Conservation (phyloP, 2,329 filamentous ascomycete genomes). For the Colletotrichum nymphaeae region DNA sequence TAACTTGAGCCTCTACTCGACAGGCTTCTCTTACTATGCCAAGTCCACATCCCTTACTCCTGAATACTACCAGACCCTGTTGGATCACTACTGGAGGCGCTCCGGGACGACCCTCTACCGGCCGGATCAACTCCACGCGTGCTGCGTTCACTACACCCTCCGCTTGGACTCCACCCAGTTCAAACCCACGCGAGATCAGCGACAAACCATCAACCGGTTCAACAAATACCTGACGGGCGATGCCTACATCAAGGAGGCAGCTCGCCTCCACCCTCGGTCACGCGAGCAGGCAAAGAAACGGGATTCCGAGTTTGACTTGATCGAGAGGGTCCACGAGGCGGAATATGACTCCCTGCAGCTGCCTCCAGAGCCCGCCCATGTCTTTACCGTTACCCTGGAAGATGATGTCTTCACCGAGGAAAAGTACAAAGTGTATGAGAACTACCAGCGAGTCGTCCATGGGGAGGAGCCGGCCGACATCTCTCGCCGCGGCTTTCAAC, state of each 20-base stretch:
- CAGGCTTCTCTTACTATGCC: conserved; percentile 81
- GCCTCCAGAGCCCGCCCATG: conserved; percentile 74
- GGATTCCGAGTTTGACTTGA: conserved; percentile 75
- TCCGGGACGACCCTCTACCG: conserved; percentile 80
- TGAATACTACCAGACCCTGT: conserved; percentile 75
- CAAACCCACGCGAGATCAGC: conserved; percentile 76
- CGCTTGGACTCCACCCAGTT: conserved; percentile 75
- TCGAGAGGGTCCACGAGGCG: conserved; percentile 75
- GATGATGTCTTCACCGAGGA: conserved; percentile 78
- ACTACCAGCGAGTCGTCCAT: conserved; percentile 82
- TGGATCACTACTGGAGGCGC: conserved; percentile 83
- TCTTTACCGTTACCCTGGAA: conserved; percentile 77
- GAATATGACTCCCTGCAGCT: conserved; percentile 67
- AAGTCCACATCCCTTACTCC: conserved; percentile 70
- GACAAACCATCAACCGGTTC: conserved; percentile 82
- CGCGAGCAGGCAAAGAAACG: conserved; percentile 73
- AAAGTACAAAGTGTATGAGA: conserved; percentile 78
- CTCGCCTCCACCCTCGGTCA: conserved; percentile 73
- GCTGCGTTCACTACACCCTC: conserved; percentile 92
- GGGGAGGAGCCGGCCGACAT: conserved; percentile 72
- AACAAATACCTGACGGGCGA: conserved; percentile 78
- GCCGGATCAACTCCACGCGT: conserved; percentile 81
- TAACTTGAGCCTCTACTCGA: conserved; percentile 39
- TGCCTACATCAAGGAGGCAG: conserved; percentile 72
- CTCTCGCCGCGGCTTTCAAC: conserved; percentile 70